Percentiles rank a stretch among this genome's conserved stretches.
These are phyloP conservation scores for Penicillium sclerotiorum DNA, from an alignment of 2,329 filamentous ascomycete genomes.

Conservation along the genomic window DNA sequence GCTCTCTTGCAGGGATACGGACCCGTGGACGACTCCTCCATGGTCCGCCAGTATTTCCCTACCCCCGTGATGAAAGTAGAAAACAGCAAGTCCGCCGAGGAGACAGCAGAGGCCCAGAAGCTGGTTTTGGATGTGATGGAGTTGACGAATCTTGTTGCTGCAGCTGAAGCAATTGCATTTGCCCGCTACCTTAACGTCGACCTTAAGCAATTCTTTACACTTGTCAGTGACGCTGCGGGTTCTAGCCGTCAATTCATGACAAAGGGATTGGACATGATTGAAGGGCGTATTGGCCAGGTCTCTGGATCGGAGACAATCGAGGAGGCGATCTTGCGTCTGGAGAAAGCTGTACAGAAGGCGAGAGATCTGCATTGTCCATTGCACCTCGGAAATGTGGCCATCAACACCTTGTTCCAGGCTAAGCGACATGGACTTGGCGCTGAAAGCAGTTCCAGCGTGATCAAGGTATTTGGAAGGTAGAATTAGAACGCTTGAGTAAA, in stretches of 20 bases:
- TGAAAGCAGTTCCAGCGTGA: constrained; percentile 35
- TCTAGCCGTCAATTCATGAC: constrained; percentile 49
- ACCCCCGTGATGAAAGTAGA: constrained; percentile 45
- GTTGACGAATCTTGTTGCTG: constrained; percentile 53
- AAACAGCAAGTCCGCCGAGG: constrained; percentile 34
- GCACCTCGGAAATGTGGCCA: constrained; percentile 40
- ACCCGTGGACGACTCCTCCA: constrained; percentile 57
- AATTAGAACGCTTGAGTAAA: too few relatives aligned
- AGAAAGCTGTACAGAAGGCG: constrained; percentile 47
- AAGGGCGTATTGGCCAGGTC: constrained; percentile 28
- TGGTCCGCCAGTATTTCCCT: constrained; percentile 57
- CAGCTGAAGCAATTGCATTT: constrained; percentile 53
- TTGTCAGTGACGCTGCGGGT: constrained; percentile 53
- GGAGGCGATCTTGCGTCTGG: constrained; percentile 41
- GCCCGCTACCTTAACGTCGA: constrained; percentile 50
- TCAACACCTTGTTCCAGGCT: constrained; percentile 38
- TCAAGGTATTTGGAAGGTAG: constrained; percentile 32
- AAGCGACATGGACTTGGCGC: constrained; percentile 34
- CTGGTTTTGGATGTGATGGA: constrained; percentile 48
- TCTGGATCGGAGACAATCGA: constrained; percentile 41
- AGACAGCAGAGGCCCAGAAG: constrained; percentile 39
- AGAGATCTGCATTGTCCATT: constrained; percentile 42
- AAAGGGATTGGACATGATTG: constrained; percentile 41
- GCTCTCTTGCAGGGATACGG: constrained; percentile 61
- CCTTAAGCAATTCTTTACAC: constrained; percentile 48